Conservation (phyloP, 108 stramenopile genomes). For the Schizochytrium sp. region DNA sequence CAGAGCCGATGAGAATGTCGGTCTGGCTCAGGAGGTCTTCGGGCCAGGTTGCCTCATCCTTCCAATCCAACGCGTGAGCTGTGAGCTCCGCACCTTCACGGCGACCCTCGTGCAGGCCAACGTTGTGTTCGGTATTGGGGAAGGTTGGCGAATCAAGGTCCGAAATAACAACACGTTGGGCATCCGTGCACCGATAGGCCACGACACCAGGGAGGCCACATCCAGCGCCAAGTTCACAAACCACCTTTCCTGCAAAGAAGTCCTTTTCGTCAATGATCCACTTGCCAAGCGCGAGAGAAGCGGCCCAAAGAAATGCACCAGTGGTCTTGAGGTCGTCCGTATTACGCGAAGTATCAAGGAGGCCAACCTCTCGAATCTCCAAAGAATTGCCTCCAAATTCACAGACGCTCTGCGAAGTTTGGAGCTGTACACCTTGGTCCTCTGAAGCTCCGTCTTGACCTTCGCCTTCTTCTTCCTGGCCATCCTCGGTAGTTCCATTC, state of each 20-base stretch:
- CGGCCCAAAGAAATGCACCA: slow-evolving; percentile 48
- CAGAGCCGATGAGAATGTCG: slow-evolving; percentile 34
- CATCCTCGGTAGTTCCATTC: neutral
- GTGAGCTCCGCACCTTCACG: neutral
- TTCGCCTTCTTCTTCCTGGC: neutral
- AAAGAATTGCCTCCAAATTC: neutral
- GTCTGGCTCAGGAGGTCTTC: neutral
- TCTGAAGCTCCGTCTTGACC: neutral
- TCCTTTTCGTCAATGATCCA: slow-evolving; percentile 39
- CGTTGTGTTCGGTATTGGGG: slow-evolving; percentile 39
- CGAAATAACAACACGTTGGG: neutral
- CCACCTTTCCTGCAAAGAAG: neutral
- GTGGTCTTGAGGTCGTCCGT: slow-evolving; percentile 23
- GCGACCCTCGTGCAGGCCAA: neutral
- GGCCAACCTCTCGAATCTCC: neutral
- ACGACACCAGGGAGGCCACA: neutral
- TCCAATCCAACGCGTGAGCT: slow-evolving; percentile 8
- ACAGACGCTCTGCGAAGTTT: neutral
- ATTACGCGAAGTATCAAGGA: neutral
- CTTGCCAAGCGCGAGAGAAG: neutral
- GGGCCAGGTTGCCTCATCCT: neutral
- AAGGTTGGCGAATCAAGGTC: slow-evolving; percentile 18
- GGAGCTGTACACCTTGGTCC: neutral
- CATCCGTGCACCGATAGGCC: slow-evolving; percentile 8
- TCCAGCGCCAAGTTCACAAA: slow-evolving; percentile 25